A percentile compares a stretch with the other conserved stretches of the same genome.
Evolutionary conservation across 2,329 filamentous ascomycete genomes (phyloP).

Genomic region (Periglandula ipomoeae): DNA sequence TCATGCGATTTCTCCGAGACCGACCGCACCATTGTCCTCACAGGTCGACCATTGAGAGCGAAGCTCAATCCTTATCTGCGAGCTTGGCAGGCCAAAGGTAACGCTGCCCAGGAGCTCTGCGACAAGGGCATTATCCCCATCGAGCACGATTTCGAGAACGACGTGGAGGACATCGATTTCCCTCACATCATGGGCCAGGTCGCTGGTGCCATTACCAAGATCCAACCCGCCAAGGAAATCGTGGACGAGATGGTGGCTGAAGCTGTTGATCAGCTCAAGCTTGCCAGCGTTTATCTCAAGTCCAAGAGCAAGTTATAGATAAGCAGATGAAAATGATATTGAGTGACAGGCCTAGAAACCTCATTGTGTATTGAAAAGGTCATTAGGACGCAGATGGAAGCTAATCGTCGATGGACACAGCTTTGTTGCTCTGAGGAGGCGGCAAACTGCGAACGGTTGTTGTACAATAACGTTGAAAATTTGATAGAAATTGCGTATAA

Average conservation of each 20-base stretch:
- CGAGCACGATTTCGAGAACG: slow-evolving; percentile 72
- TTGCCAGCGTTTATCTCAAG: slow-evolving; percentile 51
- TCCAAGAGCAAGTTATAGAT: slow-evolving; percentile 33
- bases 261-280: slow-evolving; percentile 58
- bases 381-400: no score
- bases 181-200: slow-evolving; percentile 95
- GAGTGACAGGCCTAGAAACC: no score
- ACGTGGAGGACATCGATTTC: slow-evolving; percentile 64
- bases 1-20: slow-evolving; percentile 73
- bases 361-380: no score
- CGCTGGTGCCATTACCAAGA: slow-evolving; percentile 63
- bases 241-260: slow-evolving; percentile 84
- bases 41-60: slow-evolving; percentile 72
- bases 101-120: slow-evolving; percentile 67
- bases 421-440: no score
- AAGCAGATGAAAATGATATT: background rate
- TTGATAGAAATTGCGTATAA: no score
- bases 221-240: slow-evolving; percentile 76
- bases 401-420: no score
- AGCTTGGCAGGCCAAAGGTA: slow-evolving; percentile 68
- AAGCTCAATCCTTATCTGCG: slow-evolving; percentile 76
- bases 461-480: no score
- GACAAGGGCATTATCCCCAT: slow-evolving; percentile 72
- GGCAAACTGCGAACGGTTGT: no score
- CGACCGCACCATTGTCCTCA: slow-evolving; percentile 70